These are phyloP conservation scores for Candida anglica DNA, from an alignment of 805 yeast species.

Conservation along the genomic window DNA sequence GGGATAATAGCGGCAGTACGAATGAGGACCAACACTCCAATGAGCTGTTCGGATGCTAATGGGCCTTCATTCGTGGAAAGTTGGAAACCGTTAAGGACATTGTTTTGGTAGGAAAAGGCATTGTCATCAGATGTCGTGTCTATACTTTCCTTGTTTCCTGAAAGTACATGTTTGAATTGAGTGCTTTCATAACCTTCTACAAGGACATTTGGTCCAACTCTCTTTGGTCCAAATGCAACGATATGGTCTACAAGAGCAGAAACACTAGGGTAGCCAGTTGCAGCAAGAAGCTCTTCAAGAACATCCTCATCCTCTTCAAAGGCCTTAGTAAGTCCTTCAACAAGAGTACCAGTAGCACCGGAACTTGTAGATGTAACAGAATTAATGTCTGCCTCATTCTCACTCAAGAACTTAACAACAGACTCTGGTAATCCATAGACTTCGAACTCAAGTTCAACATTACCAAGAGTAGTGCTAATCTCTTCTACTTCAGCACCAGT, in stretches of 20 bases:
- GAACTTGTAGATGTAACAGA: constrained; percentile 20
- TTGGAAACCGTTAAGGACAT: constrained; percentile 79
- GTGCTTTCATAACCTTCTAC: constrained; percentile 43
- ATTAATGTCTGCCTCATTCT: constrained; percentile 42
- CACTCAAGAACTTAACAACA: constrained; percentile 46
- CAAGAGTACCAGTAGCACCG: constrained; percentile 10
- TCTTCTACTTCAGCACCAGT: constrained; percentile 37
- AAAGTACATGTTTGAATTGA: constrained; percentile 27
- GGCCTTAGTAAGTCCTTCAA: constrained; percentile 2
- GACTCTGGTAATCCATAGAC: constrained; percentile 55
- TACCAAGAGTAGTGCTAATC: constrained; percentile 40
- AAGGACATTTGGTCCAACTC: constrained; percentile 71
- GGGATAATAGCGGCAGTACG: constrained; percentile 17
- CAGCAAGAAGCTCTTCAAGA: constrained; percentile 7
- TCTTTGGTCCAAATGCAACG: constrained; percentile 71
- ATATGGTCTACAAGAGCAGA: constrained; percentile 31
- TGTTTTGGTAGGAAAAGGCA: constrained; percentile 47
- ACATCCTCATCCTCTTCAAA: constrained; percentile 13
- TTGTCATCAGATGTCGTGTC: constrained; percentile 7
- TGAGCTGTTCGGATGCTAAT: constrained; percentile 78
- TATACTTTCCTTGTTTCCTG: background rate
- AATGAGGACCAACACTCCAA: constrained; percentile 64
- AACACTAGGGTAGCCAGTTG: constrained; percentile 12
- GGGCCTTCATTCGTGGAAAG: constrained; percentile 84
- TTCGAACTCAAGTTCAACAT: constrained; percentile 47